Evolutionary conservation across 2,329 filamentous ascomycete species (phyloP), one percentile per base, ranked within the genome.

Genomic region (Cercospora nicotianae): DNA sequence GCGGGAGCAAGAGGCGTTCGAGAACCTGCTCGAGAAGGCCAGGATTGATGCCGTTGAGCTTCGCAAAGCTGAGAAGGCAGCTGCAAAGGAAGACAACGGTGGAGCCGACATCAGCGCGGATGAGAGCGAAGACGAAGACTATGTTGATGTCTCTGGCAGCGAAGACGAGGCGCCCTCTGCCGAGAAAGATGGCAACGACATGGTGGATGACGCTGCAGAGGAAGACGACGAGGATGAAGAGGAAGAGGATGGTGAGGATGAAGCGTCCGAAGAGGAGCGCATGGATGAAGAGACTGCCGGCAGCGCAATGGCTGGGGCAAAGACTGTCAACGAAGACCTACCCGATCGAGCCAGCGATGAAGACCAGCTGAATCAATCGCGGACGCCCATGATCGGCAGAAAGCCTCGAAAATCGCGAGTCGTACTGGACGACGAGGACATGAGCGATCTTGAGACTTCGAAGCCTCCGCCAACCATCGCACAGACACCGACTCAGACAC

Each of bases 1-100:
- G 76, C 87, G 88, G 36, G 91, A 96, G 77, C 88, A 93, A 78
- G 89, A 91, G 66, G 89, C 94, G 67, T 88, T 97, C 12, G 95
- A 98, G 73, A 91, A 97, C 75, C 86, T 98, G 68, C 87, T 98
- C 28, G 90, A 94, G 59, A 93, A 90, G 74, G 94, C 94, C 20
- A 86, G 93, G 66, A 85, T 89, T 69, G 92, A 98, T 77, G 94
- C 90, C 1, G 87, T 91, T 55, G 89, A 91, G 72, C 89, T 98
- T 60, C 90, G 90, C 79, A 88, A 90, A 74, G 84, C 88, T 60
- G 95, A 99, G 80, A 89, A 89, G 70, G 90, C 87, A 30, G 89
- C 87, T 55, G 88, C 88, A 0, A 94, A 91, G 80, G 88, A 89
- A 75, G 85, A 88, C 64, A 79, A 79, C 7, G 83, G 83, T 48